Conservation (phyloP, 1,139 yeast species). For the Pichia terricola region DNA sequence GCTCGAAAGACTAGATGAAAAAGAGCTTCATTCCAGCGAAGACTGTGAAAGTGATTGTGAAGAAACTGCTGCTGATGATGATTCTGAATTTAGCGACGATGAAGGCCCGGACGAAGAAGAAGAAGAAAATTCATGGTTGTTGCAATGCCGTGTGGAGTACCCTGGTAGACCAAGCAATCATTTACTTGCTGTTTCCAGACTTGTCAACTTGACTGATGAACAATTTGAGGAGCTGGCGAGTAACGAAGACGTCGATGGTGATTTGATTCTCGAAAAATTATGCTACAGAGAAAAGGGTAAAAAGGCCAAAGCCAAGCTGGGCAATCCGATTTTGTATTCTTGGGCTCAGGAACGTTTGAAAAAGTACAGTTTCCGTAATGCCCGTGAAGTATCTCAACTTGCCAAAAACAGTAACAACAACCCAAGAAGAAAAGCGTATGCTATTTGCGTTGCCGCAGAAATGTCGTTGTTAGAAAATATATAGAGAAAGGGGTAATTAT, state of each 20-base stretch:
- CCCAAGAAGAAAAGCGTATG: neutral
- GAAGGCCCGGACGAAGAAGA: conserved; percentile 14
- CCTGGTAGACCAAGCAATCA: conserved; percentile 33
- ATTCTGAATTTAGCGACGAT: conserved; percentile 9
- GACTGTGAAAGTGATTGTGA: conserved; percentile 7
- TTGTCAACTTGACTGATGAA: conserved; percentile 24
- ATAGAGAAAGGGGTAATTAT: too few species aligned
- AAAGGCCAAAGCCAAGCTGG: neutral
- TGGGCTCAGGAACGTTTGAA: neutral
- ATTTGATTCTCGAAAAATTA: conserved; percentile 1
- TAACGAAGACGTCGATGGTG: conserved; percentile 5
- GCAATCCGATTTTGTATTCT: neutral
- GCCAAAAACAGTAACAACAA: neutral
- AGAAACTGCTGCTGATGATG: conserved; percentile 3
- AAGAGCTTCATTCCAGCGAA: conserved; percentile 15
- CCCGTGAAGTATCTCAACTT: neutral
- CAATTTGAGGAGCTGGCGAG: conserved; percentile 9
- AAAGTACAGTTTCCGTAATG: neutral
- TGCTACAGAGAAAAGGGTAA: neutral
- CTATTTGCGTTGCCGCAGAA: neutral
- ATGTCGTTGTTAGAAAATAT: neutral
- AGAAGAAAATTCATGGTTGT: conserved; percentile 29
- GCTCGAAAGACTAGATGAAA: conserved; percentile 9
- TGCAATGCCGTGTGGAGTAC: conserved; percentile 27
- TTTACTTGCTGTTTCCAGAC: conserved; percentile 30